Evolutionary conservation across 331 rosid genomes (phyloP).

Genomic region (Pyracantha coccinea): DNA sequence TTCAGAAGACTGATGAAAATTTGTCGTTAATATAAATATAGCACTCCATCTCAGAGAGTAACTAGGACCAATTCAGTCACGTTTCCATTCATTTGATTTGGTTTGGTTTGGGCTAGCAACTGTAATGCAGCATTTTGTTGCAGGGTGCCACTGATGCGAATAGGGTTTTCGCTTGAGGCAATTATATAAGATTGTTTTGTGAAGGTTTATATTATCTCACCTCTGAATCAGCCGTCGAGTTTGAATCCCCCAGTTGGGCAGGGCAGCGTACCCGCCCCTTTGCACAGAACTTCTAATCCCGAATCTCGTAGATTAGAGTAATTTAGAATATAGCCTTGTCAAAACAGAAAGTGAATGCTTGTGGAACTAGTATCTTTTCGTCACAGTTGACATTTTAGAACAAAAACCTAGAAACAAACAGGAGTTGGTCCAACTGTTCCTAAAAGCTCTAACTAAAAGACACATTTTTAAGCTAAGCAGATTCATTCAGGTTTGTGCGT

Average conservation of each 20-base stretch:
- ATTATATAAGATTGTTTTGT: neutral
- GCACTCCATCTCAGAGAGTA: neutral
- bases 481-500: neutral
- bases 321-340: neutral
- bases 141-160: neutral
- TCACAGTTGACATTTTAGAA: neutral
- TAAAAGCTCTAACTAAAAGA: neutral
- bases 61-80: neutral
- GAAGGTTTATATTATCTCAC: neutral
- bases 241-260: neutral
- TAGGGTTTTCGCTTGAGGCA: neutral
- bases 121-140: neutral
- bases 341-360: neutral
- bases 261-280: neutral
- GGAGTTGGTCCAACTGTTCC: conserved; percentile 1
- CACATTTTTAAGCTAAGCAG: neutral
- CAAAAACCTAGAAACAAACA: neutral
- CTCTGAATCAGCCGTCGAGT: neutral
- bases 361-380: neutral
- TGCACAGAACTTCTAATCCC: neutral
- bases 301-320: neutral
- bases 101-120: neutral
- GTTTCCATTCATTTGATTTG: neutral
- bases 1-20: conserved; percentile 4
- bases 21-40: neutral